These are phyloP conservation scores for Epipyxis sp. DNA, from an alignment of 108 stramenopile genomes.

Conservation along the genomic window DNA sequence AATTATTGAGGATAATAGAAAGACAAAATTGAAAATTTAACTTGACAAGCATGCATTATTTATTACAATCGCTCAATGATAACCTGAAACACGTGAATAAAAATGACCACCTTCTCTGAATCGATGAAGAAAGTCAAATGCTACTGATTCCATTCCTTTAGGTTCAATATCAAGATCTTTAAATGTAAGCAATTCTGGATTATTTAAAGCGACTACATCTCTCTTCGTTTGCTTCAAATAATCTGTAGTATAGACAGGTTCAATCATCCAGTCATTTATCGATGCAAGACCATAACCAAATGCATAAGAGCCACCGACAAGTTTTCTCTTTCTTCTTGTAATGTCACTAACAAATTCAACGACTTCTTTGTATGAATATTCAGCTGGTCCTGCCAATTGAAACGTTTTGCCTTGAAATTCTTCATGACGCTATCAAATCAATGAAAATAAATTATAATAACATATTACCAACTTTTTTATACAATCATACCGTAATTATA, in stretches of 20 bases:
- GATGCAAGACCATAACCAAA: constrained; percentile 57
- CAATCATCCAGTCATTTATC: constrained; percentile 59
- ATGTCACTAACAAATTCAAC: constrained; percentile 84
- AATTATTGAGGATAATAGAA: too few relatives aligned
- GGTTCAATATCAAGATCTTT: constrained; percentile 73
- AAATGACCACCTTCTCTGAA: constrained; percentile 85
- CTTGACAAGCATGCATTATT: too few relatives aligned
- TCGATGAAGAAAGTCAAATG: constrained; percentile 77
- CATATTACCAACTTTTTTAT: too few relatives aligned
- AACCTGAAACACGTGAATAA: constrained; percentile 55
- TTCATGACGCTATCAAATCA: constrained; percentile 57
- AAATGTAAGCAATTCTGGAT: constrained; percentile 66
- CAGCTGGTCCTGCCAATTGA: constrained; percentile 83
- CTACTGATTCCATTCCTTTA: constrained; percentile 75
- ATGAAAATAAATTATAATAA: too few relatives aligned
- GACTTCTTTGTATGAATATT: constrained; percentile 85
- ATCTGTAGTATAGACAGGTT: constrained; percentile 71
- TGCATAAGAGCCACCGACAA: constrained; percentile 62
- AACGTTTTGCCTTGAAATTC: constrained; percentile 77
- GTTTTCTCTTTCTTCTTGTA: constrained; percentile 60
- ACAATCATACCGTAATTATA: constrained; percentile 38
- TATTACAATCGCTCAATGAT: constrained; percentile 1
- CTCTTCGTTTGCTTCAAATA: constrained; percentile 67
- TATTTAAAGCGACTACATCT: constrained; percentile 71
- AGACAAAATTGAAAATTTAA: too few relatives aligned